A percentile compares a stretch with the other conserved stretches of the same genome.
phyloP scores from a whole-genome alignment of 1,284 basidiomycete species.

The Fomitopsis betulina region DNA sequence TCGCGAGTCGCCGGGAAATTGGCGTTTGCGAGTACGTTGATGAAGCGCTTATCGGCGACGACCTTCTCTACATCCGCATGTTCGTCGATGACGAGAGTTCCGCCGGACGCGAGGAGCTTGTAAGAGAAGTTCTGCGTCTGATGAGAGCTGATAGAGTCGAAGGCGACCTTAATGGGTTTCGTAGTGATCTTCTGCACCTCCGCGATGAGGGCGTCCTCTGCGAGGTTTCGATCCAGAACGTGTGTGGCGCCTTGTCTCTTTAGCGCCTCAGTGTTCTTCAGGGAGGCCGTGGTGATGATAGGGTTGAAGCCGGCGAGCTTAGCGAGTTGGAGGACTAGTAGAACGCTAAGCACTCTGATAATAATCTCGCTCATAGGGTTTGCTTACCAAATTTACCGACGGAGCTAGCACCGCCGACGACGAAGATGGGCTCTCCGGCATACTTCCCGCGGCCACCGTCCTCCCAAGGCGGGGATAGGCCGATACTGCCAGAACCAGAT shows the following conservation, averaged over 20 bases:
- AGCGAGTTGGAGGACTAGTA: constrained; percentile 27
- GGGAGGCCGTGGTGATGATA: constrained; percentile 32
- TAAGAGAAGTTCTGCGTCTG: constrained; percentile 18
- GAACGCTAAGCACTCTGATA: neutral
- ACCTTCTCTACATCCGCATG: constrained; percentile 7
- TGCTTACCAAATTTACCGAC: constrained; percentile 28
- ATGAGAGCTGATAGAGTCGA: constrained; percentile 22
- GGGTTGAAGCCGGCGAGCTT: constrained; percentile 31
- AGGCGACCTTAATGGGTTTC: constrained; percentile 19
- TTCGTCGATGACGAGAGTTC: constrained; percentile 14
- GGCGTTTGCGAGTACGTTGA: constrained; percentile 7
- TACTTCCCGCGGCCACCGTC: constrained; percentile 26
- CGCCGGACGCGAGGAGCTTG: constrained; percentile 15
- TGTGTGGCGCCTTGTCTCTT: constrained; percentile 33
- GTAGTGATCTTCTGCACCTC: constrained; percentile 16
- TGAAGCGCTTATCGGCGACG: constrained; percentile 11
- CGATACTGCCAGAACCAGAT: constrained; percentile 7
- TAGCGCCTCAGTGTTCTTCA: constrained; percentile 26
- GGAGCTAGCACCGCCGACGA: constrained; percentile 31
- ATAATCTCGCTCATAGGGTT: neutral
- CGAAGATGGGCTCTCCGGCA: constrained; percentile 24
- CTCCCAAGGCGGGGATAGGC: constrained; percentile 17
- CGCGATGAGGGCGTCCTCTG: constrained; percentile 12
- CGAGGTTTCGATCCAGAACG: constrained; percentile 26
- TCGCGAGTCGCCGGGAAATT: constrained; percentile 7